phyloP scores from a whole-genome alignment of 139 green algal species.

The Desmodesmus armatus region DNA sequence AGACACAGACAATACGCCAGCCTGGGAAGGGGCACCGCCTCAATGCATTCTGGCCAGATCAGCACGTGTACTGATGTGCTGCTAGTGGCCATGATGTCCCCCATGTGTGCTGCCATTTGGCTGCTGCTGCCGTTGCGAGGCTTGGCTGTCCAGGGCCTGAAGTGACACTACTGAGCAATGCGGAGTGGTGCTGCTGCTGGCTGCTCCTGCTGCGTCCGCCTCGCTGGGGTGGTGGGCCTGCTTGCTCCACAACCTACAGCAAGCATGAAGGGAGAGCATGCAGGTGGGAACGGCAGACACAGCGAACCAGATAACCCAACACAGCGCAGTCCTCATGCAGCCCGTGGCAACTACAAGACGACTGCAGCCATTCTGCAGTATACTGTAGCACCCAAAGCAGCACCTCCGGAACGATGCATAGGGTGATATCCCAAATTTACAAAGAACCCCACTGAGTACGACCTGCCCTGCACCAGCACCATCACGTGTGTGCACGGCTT shows the following conservation, averaged over 20 bases:
- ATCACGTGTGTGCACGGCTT: too few relatives aligned
- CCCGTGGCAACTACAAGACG: too few relatives aligned
- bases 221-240: conserved; percentile 44
- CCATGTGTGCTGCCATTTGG: not conserved
- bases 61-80: not conserved
- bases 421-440: too few relatives aligned
- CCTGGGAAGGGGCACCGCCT: not conserved
- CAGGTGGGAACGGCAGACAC: too few relatives aligned
- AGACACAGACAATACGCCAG: not conserved
- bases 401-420: too few relatives aligned
- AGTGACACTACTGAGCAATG: conserved; percentile 9
- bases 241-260: conserved; percentile 47
- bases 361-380: too few relatives aligned
- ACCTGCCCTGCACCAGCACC: too few relatives aligned
- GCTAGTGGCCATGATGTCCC: not conserved
- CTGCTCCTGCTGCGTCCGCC: not conserved
- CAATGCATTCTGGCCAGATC: not conserved
- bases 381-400: too few relatives aligned
- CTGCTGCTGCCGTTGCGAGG: conserved; percentile 6
- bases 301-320: too few relatives aligned
- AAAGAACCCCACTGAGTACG: too few relatives aligned
- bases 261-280: too few relatives aligned
- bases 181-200: not conserved
- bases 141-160: not conserved
- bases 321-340: too few relatives aligned